phyloP scores from a whole-genome alignment of 768 basidiomycete genomes.

The Suillus placidus region DNA sequence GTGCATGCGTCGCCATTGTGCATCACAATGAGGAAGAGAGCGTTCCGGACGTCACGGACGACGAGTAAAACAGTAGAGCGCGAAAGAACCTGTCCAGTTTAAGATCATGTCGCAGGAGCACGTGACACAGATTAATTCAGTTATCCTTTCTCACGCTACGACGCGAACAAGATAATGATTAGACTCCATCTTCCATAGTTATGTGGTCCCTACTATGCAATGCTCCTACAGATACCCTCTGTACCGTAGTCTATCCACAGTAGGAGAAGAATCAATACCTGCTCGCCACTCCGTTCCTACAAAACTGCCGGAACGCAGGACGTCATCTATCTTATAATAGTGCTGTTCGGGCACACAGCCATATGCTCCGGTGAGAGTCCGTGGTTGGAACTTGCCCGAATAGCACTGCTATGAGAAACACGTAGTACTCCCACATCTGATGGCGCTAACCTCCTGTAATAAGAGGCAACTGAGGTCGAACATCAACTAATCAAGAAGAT shows the following conservation, averaged over 20 bases:
- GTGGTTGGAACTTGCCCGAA: slow-evolving; percentile 13
- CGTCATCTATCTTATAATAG: slow-evolving; percentile 12
- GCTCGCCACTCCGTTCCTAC: slow-evolving; percentile 3
- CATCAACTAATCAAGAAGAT: neutral
- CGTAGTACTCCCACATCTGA: neutral
- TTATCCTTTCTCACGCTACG: slow-evolving; percentile 8
- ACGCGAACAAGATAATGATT: slow-evolving; percentile 1
- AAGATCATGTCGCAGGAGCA: slow-evolving; percentile 10
- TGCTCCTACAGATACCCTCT: slow-evolving; percentile 1
- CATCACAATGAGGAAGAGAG: slow-evolving; percentile 21
- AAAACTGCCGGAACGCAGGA: neutral
- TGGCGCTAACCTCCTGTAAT: slow-evolving; percentile 6
- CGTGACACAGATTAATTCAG: neutral
- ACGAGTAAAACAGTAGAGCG: slow-evolving; percentile 12
- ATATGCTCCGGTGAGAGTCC: slow-evolving; percentile 13
- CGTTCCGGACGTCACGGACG: slow-evolving; percentile 11
- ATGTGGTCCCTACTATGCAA: neutral
- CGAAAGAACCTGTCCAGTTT: slow-evolving; percentile 5
- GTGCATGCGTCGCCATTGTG: slow-evolving; percentile 33
- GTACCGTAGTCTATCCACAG: neutral
- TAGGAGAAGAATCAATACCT: neutral
- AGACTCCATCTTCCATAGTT: neutral
- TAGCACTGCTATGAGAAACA: slow-evolving; percentile 15
- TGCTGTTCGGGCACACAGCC: slow-evolving; percentile 16
- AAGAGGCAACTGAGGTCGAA: slow-evolving; percentile 1